These are phyloP conservation scores for Talinum fruticosum DNA, from an alignment of 148 eudicot genomes.

Conservation along the genomic window DNA sequence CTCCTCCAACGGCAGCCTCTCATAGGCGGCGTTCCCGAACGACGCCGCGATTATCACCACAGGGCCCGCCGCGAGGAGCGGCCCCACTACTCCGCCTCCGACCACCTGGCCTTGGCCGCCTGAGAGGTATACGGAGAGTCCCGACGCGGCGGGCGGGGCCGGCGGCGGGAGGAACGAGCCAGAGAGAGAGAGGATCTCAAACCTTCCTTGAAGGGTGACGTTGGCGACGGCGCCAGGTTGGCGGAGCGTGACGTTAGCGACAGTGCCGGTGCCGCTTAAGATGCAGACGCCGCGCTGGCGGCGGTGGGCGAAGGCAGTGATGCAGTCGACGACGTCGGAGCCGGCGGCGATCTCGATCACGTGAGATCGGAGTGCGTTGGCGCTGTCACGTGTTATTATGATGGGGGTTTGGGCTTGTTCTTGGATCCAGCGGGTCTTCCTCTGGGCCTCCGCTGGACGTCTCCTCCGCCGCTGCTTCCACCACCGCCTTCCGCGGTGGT, in stretches of 20 bases:
- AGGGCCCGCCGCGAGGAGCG: constrained; percentile 37
- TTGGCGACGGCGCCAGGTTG: constrained; percentile 39
- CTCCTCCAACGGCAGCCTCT: constrained; percentile 38
- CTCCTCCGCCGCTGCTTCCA: constrained; percentile 22
- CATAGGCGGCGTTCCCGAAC: constrained; percentile 47
- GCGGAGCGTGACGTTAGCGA: constrained; percentile 35
- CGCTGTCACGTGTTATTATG: constrained; percentile 41
- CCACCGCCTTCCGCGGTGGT: constrained; percentile 14
- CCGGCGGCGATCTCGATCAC: constrained; percentile 40
- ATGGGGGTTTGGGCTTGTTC: constrained; percentile 46
- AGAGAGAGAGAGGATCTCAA: constrained; percentile 35
- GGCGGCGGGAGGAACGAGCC: constrained; percentile 46
- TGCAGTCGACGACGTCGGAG: constrained; percentile 35
- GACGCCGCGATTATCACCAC: constrained; percentile 46
- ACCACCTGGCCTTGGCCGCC: constrained; percentile 48
- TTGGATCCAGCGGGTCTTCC: constrained; percentile 43
- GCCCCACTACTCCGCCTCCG: constrained; percentile 41
- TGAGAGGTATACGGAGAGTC: constrained; percentile 36
- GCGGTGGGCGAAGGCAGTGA: constrained; percentile 34
- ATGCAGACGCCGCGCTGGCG: constrained; percentile 40
- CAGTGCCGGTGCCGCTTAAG: constrained; percentile 39
- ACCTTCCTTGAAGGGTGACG: constrained; percentile 39
- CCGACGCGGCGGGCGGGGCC: constrained; percentile 43
- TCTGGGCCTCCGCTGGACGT: constrained; percentile 29
- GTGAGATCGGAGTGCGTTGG: constrained; percentile 43